Evolutionary conservation across 2,329 filamentous ascomycete genomes (phyloP).

Genomic region (Botrytis paeoniae): DNA sequence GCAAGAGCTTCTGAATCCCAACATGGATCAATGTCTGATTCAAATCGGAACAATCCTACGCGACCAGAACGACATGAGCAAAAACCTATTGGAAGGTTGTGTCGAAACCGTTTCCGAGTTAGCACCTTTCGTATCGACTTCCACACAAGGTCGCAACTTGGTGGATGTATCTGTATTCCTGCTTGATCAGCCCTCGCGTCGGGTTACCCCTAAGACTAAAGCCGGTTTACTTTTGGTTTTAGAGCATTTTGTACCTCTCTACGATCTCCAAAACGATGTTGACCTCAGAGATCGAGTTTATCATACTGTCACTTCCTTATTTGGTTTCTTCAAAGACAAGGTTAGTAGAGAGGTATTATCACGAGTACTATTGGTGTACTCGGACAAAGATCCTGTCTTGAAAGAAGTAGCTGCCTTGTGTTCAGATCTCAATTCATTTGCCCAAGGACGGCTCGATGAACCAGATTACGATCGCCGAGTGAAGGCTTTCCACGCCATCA

Average conservation of each 20-base stretch:
- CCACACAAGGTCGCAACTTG: conserved; percentile 70
- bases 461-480: conserved; percentile 84
- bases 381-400: conserved; percentile 59
- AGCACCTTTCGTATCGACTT: conserved; percentile 64
- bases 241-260: conserved; percentile 72
- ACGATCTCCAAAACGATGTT: conserved; percentile 53
- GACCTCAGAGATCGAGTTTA: conserved; percentile 65
- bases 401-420: conserved; percentile 67
- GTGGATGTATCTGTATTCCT: conserved; percentile 78
- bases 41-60: conserved; percentile 68
- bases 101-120: conserved; percentile 77
- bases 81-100: conserved; percentile 73
- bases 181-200: conserved; percentile 77
- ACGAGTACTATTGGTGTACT: conserved; percentile 68
- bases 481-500: conserved; percentile 70
- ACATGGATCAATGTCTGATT: conserved; percentile 59
- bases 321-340: conserved; percentile 85
- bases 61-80: conserved; percentile 55
- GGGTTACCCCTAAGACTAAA: conserved; percentile 81
- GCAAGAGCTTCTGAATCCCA: conserved; percentile 54
- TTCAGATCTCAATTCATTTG: conserved; percentile 76
- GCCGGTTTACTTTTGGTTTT: conserved; percentile 75
- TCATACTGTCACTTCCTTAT: conserved; percentile 73
- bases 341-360: conserved; percentile 72
- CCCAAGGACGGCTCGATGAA: conserved; percentile 69